Evolutionary conservation across 805 yeast genomes (phyloP).

Genomic region (Teunomyces kruisii): DNA sequence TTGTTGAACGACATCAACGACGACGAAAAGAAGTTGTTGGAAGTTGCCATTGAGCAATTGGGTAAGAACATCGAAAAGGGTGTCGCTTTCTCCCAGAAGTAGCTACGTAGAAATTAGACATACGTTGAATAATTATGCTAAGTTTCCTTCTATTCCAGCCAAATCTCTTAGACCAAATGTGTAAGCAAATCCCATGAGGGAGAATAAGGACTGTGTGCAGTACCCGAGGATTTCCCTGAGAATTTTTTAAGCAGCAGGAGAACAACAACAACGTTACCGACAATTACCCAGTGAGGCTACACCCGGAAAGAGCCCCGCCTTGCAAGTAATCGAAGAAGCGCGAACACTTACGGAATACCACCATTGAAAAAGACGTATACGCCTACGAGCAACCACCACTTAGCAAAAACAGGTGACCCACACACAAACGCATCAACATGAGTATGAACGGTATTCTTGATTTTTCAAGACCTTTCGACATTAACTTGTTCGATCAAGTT

Average conservation of each 20-base stretch:
- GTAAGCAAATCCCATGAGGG: not conserved
- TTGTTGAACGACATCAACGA: conserved; percentile 49
- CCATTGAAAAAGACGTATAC: not conserved
- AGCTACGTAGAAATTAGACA: not conserved
- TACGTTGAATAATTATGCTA: not conserved
- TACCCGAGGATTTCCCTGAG: not conserved
- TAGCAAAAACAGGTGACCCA: conserved; percentile 1
- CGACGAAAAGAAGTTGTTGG: conserved; percentile 56
- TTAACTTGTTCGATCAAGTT: conserved; percentile 73
- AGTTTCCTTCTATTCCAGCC: not conserved
- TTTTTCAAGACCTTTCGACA: conserved; percentile 80
- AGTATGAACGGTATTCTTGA: conserved; percentile 86
- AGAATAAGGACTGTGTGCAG: not conserved
- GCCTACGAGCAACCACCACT: not conserved
- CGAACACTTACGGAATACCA: not conserved
- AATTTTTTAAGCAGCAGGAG: conserved; percentile 2
- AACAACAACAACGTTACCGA: conserved; percentile 1
- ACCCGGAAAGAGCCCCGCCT: not conserved
- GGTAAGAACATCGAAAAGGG: conserved; percentile 60
- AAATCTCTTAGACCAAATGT: not conserved
- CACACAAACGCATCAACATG: conserved; percentile 1
- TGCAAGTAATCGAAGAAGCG: conserved; percentile 2
- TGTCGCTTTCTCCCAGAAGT: conserved; percentile 40
- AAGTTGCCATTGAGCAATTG: conserved; percentile 54
- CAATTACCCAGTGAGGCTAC: conserved; percentile 1